A percentile compares a stretch with the other conserved stretches of the same genome.
Evolutionary conservation across 1,284 basidiomycete species (phyloP).

Genomic region (Apiotrichum mycotoxinovorans): DNA sequence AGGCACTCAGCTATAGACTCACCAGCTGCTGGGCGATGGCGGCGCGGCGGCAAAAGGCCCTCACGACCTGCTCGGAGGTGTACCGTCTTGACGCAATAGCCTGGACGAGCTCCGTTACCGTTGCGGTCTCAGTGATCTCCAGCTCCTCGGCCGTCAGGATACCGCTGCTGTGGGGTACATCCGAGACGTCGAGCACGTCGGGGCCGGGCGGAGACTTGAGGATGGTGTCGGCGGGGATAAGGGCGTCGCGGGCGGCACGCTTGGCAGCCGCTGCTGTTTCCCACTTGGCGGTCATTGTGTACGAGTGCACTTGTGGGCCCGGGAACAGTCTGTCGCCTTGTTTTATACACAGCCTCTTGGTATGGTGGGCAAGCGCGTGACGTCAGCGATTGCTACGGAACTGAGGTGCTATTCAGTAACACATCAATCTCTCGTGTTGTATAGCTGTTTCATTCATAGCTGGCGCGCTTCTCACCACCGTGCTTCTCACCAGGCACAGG

Average conservation of each 20-base stretch:
- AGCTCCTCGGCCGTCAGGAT: conserved; percentile 61
- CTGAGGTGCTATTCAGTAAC: too few species aligned
- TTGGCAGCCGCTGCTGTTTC: conserved; percentile 44
- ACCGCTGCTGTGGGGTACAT: conserved; percentile 59
- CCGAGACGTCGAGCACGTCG: conserved; percentile 53
- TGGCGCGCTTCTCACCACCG: too few species aligned
- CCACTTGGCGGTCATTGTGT: background rate
- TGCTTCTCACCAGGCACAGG: too few species aligned
- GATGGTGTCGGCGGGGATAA: conserved; percentile 61
- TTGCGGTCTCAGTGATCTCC: conserved; percentile 59
- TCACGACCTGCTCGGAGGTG: conserved; percentile 26
- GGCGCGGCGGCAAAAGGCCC: conserved; percentile 69
- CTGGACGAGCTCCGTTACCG: conserved; percentile 23
- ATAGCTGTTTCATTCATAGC: too few species aligned
- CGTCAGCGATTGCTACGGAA: too few species aligned
- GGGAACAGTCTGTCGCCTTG: too few species aligned
- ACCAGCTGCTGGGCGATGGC: conserved; percentile 70
- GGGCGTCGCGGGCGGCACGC: conserved; percentile 53
- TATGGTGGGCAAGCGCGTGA: too few species aligned
- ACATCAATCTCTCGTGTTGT: too few species aligned
- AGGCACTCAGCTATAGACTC: background rate
- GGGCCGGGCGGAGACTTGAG: conserved; percentile 3
- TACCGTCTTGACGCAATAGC: conserved; percentile 20
- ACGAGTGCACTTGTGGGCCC: background rate
- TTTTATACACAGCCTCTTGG: too few species aligned